Base-by-base conservation (phyloP, 2,329 filamentous ascomycete species). In the Phyllosticta citriasiana region DNA sequence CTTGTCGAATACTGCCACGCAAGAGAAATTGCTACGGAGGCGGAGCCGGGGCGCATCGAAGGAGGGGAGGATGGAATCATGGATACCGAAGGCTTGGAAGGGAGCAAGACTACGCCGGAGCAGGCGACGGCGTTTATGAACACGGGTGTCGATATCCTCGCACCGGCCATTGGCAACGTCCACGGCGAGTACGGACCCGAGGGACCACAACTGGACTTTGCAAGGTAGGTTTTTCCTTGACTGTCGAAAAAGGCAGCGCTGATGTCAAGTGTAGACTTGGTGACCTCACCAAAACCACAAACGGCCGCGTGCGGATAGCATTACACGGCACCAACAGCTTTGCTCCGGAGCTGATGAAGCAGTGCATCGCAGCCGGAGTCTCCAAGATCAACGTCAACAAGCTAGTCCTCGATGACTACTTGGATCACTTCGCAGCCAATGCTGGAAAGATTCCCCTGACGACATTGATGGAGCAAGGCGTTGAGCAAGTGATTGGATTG, bases 111-210 rank as follows among this genome's bases (percentile, higher is more conserved):
- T 0, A 89, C 85, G 0, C 80, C 83, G 0, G 85, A 88, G 64
- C 83, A 91, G 72, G 86, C 85, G 7, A 80, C 84, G 64, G 84
- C 88, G 67, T 91, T 91, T 67, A 80, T 89, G 3, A 80, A 77
- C 2, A 88, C 86, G 10, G 88, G 87, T 0, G 88, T 91, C 68
- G 85, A 91, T 67, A 87, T 86, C 76, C 76, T 91, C 14, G 88
- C 88, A 2, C 88, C 88, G 0, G 86, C 86, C 0, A 89, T 91
- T 74, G 88, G 88, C 3, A 91, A 90, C 67, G 84, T 91, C 53
- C 88, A 91, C 47, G 62, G 63, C 30, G 66, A 64, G 53, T 67
- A 67, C 56, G 66, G 66, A 7, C 63, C 66, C 3, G 56, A 63
- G 12, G 66, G 66, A 27, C 74, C 75, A 25, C 77, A 80, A 69